A percentile compares a stretch with the other conserved stretches of the same genome.
These are phyloP conservation scores for Rutstroemia sp. DNA, from an alignment of 2,329 filamentous ascomycete species.

Conservation along the genomic window DNA sequence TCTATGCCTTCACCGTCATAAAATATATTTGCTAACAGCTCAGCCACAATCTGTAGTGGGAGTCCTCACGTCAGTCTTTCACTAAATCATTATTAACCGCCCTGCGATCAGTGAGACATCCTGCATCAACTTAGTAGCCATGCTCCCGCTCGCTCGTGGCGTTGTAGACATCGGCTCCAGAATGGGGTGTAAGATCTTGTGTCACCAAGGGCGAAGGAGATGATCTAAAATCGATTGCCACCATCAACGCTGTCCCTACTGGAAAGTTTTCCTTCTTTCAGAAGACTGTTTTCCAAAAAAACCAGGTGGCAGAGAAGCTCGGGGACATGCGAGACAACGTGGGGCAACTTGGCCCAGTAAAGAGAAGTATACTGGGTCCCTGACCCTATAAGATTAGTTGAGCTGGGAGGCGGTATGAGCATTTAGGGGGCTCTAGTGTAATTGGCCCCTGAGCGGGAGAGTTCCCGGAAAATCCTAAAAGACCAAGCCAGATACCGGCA, in stretches of 20 bases:
- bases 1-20: conserved; percentile 2
- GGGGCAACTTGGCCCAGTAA: conserved; percentile 3
- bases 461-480: conserved; percentile 8
- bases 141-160: neutral
- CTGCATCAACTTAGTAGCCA: neutral
- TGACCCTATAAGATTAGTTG: neutral
- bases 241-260: neutral
- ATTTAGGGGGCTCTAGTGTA: neutral
- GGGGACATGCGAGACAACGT: neutral
- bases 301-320: neutral
- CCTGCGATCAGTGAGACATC: conserved; percentile 2
- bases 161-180: neutral
- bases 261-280: neutral
- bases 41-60: conserved; percentile 5
- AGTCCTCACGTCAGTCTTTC: neutral
- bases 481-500: neutral
- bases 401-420: conserved; percentile 2
- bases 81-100: conserved; percentile 2
- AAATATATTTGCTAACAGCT: conserved; percentile 1
- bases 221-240: no score
- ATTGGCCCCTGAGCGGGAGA: conserved; percentile 10
- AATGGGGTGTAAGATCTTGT: neutral
- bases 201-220: neutral
- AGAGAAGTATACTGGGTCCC: neutral
- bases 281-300: neutral